Evolutionary conservation across 176 grass and related monocot genomes (phyloP), one percentile per base, ranked within the genome.

Genomic region (Tillandsia fasciculata): DNA sequence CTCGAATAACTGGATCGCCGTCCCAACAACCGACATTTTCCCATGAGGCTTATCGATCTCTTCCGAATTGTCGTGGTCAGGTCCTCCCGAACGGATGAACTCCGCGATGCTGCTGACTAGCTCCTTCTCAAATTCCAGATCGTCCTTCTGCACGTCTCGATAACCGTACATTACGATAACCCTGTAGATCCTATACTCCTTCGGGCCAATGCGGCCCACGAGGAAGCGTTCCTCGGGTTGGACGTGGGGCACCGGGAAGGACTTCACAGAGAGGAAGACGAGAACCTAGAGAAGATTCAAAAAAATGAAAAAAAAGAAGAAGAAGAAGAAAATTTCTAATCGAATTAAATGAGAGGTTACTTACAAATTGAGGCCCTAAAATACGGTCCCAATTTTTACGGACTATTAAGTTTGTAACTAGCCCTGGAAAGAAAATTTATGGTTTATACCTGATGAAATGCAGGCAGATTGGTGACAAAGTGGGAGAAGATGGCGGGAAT

Each of bases 401-500:
- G 33, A 42, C 33, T 42, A 42, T 7, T 42, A 42, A 42, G 33
- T 42, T 42, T 42, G 33, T 42, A 7, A 5, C 33, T 7, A 42
- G 33, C 33, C 33, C 33, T 42, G 5, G 33, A 42, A 64, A 2
- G 74, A 15, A 18, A 74, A 18, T 28, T 12, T 11, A 14, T 28
- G 63, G 67, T 65, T 48, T 1, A 63, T 78, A 97, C 93, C 93
- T 97, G 93, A 82, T 97, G 93, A 80, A 97, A 97, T 52, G 93
- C 93, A 72, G 93, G 93, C 9, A 97, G 76, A 49, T 97, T 97
- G 64, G 93, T 90, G 70, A 97, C 93, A 7, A 97, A 97, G 53
- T 97, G 93, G 59, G 93, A 90, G 72, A 97, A 97, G 53, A 97
- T 87, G 7, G 82, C 93, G 2, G 93, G 93, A 72, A 97, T 97